These are phyloP conservation scores for Chlorella variabilis DNA, from an alignment of 163 green algal species.

Conservation along the genomic window DNA sequence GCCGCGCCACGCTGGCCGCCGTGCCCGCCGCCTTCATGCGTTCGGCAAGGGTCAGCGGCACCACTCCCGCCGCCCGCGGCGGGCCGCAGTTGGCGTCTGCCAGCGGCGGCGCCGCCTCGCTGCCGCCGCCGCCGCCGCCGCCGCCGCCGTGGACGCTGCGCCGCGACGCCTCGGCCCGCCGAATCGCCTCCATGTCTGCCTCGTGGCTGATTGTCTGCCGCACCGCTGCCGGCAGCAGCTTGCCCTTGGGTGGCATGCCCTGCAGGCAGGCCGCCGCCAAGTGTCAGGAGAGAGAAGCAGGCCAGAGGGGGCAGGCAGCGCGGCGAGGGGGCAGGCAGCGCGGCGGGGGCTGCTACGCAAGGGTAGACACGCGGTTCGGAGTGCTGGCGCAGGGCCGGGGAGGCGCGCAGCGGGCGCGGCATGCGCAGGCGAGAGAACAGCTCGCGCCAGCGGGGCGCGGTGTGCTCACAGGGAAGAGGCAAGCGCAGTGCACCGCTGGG, in stretches of 20 bases:
- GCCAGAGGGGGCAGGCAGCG: neutral
- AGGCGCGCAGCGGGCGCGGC: too few species aligned
- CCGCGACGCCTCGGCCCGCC: constrained; percentile 41
- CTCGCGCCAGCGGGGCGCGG: too few species aligned
- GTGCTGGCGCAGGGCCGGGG: too few species aligned
- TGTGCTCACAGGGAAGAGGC: constrained; percentile 30
- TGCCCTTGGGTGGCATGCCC: neutral
- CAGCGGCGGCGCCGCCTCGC: too few species aligned
- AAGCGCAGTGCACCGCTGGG: constrained; percentile 41
- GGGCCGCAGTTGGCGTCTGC: too few species aligned
- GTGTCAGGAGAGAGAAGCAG: neutral
- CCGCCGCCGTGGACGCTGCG: neutral
- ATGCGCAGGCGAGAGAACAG: too few species aligned
- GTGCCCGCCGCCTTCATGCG: constrained; percentile 32
- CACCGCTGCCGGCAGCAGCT: constrained; percentile 61
- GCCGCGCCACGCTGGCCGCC: neutral
- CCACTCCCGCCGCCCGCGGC: neutral
- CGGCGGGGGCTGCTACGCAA: too few species aligned
- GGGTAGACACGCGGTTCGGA: too few species aligned
- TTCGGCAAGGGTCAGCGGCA: constrained; percentile 52
- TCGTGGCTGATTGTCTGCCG: constrained; percentile 77
- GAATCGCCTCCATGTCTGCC: constrained; percentile 70
- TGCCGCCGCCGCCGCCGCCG: neutral
- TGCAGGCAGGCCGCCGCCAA: neutral
- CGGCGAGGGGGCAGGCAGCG: too few species aligned